phyloP scores from a whole-genome alignment of 2,329 filamentous ascomycete genomes.

The Aciculosporium take region DNA sequence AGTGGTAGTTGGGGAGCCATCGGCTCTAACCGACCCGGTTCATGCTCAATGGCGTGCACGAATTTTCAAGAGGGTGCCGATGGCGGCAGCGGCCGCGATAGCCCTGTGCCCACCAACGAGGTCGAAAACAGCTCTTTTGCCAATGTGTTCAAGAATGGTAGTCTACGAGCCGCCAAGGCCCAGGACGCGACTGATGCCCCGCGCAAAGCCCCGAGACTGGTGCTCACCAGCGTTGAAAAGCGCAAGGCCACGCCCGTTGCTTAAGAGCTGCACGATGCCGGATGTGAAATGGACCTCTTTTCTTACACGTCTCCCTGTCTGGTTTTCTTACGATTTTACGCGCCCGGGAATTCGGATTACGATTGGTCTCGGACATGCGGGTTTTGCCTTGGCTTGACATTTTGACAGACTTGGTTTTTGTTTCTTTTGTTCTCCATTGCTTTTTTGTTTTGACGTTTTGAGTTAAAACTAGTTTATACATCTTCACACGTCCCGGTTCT shows the following conservation, averaged over 20 bases:
- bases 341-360: slow-evolving; percentile 22
- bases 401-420: slow-evolving; percentile 2
- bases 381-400: slow-evolving; percentile 6
- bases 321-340: slow-evolving; percentile 22
- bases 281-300: slow-evolving; percentile 8
- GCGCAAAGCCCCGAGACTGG: slow-evolving; percentile 74
- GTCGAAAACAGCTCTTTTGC: slow-evolving; percentile 48
- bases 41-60: slow-evolving; percentile 49
- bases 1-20: slow-evolving; percentile 67
- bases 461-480: background rate
- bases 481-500: background rate
- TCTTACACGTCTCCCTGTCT: slow-evolving; percentile 13
- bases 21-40: slow-evolving; percentile 69
- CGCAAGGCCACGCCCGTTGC: slow-evolving; percentile 41
- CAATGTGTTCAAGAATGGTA: slow-evolving; percentile 48
- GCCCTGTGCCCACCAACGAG: slow-evolving; percentile 28
- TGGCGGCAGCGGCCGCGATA: slow-evolving; percentile 43
- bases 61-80: slow-evolving; percentile 54
- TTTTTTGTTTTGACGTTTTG: slow-evolving; percentile 3
- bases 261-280: slow-evolving; percentile 7
- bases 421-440: slow-evolving; percentile 2
- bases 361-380: slow-evolving; percentile 14
- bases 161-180: slow-evolving; percentile 35
- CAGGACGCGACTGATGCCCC: slow-evolving; percentile 44
- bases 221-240: slow-evolving; percentile 82